Percentiles rank a stretch among this genome's conserved stretches.
phyloP scores from a whole-genome alignment of 371 early-diverging fungal species.

The Phascolomyces articulosus region DNA sequence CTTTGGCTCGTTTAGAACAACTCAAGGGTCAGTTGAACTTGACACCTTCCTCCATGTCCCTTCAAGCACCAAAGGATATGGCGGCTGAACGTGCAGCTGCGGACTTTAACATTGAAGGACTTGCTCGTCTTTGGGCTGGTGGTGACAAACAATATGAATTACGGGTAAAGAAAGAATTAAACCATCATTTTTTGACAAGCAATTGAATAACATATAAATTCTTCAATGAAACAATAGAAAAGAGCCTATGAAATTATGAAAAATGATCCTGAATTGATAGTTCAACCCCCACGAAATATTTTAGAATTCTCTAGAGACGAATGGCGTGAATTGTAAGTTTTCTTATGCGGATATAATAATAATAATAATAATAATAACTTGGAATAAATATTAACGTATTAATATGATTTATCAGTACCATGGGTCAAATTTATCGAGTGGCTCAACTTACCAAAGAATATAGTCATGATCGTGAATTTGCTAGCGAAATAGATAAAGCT shows the following conservation, averaged over 20 bases:
- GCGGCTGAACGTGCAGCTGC: conserved; percentile 59
- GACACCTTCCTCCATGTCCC: conserved; percentile 39
- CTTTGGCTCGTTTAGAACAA: conserved; percentile 37
- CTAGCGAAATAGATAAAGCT: conserved; percentile 17
- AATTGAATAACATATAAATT: too few species aligned
- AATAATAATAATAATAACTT: too few species aligned
- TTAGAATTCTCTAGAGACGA: conserved; percentile 62
- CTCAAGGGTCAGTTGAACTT: conserved; percentile 40
- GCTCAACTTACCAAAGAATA: conserved; percentile 29
- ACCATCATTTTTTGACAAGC: too few species aligned
- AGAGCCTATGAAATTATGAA: conserved; percentile 56
- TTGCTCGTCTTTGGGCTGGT: conserved; percentile 51
- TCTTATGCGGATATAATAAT: too few species aligned
- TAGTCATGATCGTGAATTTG: conserved; percentile 12
- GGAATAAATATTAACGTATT: too few species aligned
- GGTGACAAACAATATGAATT: conserved; percentile 50
- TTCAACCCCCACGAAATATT: conserved; percentile 55
- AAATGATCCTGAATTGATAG: conserved; percentile 61
- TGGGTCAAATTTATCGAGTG: conserved; percentile 61
- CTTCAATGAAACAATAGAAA: conserved; percentile 20
- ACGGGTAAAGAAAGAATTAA: conserved; percentile 24
- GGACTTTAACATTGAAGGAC: conserved; percentile 54
- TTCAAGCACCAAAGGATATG: conserved; percentile 53
- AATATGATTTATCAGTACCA: too few species aligned
- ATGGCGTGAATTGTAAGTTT: conserved; percentile 61